Conservation (phyloP, 2,329 filamentous ascomycete genomes). For the Cercospora sp. region DNA sequence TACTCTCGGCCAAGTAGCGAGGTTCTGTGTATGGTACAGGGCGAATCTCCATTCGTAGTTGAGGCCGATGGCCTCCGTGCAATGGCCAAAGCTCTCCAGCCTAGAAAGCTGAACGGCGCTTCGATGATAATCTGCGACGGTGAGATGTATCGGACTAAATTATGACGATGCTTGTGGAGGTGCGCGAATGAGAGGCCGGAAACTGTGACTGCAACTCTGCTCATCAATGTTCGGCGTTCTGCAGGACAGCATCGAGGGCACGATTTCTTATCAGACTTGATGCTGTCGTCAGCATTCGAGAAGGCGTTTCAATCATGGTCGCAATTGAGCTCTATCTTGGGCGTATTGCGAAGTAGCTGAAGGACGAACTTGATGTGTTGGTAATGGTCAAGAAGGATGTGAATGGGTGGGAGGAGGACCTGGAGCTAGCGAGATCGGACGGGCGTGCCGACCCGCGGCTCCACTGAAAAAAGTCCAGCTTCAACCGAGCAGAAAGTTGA, state of each 20-base stretch:
- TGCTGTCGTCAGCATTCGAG: not conserved
- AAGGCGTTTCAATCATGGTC: not conserved
- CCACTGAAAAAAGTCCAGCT: conserved; percentile 9
- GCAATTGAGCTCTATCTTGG: not conserved
- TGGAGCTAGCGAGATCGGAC: not conserved
- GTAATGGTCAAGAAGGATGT: not conserved
- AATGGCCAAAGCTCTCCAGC: not conserved
- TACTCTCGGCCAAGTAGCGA: not conserved
- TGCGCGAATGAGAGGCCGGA: not conserved
- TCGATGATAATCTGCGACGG: not conserved
- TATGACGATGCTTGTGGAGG: not conserved
- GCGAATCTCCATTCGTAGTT: not conserved
- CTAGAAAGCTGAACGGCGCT: not conserved
- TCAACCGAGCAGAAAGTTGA: not conserved
- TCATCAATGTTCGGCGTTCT: not conserved
- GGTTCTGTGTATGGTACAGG: not conserved
- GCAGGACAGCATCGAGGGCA: not conserved
- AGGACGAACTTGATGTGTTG: not conserved
- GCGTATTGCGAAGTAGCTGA: not conserved
- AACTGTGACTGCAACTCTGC: not conserved
- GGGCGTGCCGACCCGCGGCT: not conserved
- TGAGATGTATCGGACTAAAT: not conserved
- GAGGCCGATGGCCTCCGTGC: not conserved
- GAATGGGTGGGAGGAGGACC: not conserved
- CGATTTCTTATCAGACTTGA: not conserved